Evolutionary conservation across 2,329 filamentous ascomycete genomes (phyloP).

Genomic region (Raffaelea albimanens): DNA sequence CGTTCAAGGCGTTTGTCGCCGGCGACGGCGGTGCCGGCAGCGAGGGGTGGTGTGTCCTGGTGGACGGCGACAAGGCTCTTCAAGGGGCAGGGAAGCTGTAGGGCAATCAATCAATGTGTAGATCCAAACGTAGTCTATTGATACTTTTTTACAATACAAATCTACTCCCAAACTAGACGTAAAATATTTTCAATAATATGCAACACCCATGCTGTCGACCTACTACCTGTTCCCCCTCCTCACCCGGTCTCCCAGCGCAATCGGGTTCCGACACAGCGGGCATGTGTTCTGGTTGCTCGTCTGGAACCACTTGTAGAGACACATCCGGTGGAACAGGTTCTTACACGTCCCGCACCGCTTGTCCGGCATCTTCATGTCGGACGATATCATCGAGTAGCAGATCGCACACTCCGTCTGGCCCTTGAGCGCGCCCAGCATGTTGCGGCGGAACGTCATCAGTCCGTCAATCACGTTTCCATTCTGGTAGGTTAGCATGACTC

Average conservation of each 20-base stretch:
- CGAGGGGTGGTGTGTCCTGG: conserved; percentile 81
- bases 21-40: conserved; percentile 53
- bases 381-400: conserved; percentile 88
- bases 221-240: too few species aligned
- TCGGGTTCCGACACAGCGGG: conserved; percentile 84
- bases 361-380: conserved; percentile 81
- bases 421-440: conserved; percentile 79
- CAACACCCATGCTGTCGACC: too few species aligned
- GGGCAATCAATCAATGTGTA: too few species aligned
- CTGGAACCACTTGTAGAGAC: conserved; percentile 96
- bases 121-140: too few species aligned
- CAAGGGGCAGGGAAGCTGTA: conserved; percentile 43
- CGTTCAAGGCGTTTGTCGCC: conserved; percentile 62
- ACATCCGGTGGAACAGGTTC: conserved; percentile 83
- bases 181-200: too few species aligned
- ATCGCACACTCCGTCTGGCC: conserved; percentile 94
- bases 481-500: neutral
- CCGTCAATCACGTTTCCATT: conserved; percentile 85
- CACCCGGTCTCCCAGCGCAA: conserved; percentile 39
- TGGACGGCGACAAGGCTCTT: conserved; percentile 65
- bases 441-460: conserved; percentile 72
- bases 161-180: too few species aligned
- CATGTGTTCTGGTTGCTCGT: conserved; percentile 86
- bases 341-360: conserved; percentile 89
- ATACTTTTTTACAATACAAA: too few species aligned